phyloP scores from a whole-genome alignment of 2,329 filamentous ascomycete genomes.

The Diplodia scrobiculata region DNA sequence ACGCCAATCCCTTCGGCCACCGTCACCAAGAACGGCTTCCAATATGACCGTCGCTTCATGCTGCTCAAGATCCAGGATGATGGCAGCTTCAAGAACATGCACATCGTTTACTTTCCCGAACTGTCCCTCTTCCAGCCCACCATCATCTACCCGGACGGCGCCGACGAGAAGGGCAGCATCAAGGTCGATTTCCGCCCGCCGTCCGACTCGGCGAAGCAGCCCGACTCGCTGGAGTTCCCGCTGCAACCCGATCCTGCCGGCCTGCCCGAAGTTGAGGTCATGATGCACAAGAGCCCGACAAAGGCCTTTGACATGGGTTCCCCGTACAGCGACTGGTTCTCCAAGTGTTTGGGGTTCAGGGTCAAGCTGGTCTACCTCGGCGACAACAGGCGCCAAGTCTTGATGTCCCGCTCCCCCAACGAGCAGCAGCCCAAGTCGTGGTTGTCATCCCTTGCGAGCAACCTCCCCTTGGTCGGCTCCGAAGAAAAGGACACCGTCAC shows the following conservation, averaged over 20 bases:
- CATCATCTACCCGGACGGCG: conserved; percentile 39
- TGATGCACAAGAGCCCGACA: conserved; percentile 50
- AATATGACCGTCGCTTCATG: conserved; percentile 46
- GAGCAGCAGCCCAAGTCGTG: conserved; percentile 35
- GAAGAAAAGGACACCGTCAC: conserved; percentile 52
- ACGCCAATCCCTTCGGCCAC: conserved; percentile 44
- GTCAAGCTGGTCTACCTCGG: conserved; percentile 51
- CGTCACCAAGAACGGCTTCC: conserved; percentile 50
- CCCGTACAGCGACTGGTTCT: conserved; percentile 50
- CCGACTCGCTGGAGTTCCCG: conserved; percentile 44
- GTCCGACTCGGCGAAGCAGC: conserved; percentile 33
- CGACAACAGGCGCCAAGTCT: conserved; percentile 45
- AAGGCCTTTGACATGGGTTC: conserved; percentile 49
- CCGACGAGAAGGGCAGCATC: conserved; percentile 37
- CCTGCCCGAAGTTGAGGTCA: conserved; percentile 45
- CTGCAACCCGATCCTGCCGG: conserved; percentile 44
- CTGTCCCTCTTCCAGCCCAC: conserved; percentile 26
- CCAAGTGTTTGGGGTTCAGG: conserved; percentile 48
- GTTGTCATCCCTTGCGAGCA: conserved; percentile 39
- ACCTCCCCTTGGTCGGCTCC: conserved; percentile 29
- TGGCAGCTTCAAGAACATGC: conserved; percentile 46
- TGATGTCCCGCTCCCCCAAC: conserved; percentile 41
- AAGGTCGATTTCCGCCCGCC: conserved; percentile 47
- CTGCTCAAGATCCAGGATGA: conserved; percentile 29
- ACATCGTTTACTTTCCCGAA: conserved; percentile 30